phyloP scores from a whole-genome alignment of 164 flowering plant species.

The Macadamia integrifolia region DNA sequence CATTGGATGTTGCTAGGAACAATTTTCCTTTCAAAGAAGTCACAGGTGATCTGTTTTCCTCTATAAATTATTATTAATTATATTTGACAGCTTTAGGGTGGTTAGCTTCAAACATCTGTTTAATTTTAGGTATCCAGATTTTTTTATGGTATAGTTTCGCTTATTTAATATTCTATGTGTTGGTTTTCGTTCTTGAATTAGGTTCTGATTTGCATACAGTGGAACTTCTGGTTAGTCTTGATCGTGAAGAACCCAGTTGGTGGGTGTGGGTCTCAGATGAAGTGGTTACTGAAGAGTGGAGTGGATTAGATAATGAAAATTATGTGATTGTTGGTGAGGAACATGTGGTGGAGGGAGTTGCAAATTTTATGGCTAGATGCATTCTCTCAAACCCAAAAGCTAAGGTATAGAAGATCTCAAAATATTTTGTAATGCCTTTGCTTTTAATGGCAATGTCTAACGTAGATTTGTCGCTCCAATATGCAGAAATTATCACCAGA shows the following conservation, averaged over 20 bases:
- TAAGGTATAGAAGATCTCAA: conserved; percentile 34
- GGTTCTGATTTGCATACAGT: conserved; percentile 55
- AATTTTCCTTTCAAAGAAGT: conserved; percentile 68
- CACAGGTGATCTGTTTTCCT: conserved; percentile 43
- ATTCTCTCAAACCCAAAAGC: conserved; percentile 73
- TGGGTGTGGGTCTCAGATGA: conserved; percentile 97
- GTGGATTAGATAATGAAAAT: conserved; percentile 82
- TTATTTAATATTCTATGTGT: neutral
- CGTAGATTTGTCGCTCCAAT: conserved; percentile 9
- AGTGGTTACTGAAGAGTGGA: conserved; percentile 70
- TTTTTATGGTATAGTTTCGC: neutral
- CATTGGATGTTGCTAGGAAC: conserved; percentile 28
- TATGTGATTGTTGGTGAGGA: conserved; percentile 74
- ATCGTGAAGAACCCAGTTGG: conserved; percentile 68
- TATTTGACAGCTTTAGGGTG: neutral
- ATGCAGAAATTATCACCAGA: conserved; percentile 78
- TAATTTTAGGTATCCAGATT: neutral
- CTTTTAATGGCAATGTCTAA: conserved; percentile 9
- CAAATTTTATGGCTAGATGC: conserved; percentile 91
- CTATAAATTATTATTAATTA: neutral
- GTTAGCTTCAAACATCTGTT: neutral
- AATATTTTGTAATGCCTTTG: neutral
- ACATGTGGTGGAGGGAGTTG: conserved; percentile 87
- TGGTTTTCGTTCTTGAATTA: conserved; percentile 21
- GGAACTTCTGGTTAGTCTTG: conserved; percentile 59